These are phyloP conservation scores for Cyberlindnera mycetangii DNA, from an alignment of 805 yeast species.

Conservation along the genomic window DNA sequence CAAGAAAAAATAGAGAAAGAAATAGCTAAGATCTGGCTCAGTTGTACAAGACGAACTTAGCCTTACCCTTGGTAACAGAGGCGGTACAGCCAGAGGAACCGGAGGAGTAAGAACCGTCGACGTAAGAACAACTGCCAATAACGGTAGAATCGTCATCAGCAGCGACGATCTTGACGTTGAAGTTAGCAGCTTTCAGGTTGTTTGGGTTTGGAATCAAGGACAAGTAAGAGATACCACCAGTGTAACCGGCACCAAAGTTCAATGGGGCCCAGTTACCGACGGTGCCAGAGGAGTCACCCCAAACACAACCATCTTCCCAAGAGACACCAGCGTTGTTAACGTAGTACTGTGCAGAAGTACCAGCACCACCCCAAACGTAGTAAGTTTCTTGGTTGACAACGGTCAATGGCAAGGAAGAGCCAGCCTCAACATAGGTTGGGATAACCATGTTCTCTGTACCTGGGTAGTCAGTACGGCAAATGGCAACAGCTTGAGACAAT, in stretches of 20 bases:
- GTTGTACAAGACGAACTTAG: constrained; percentile 73
- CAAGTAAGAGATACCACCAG: constrained; percentile 65
- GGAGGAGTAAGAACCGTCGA: constrained; percentile 65
- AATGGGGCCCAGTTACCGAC: constrained; percentile 99
- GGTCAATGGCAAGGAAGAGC: constrained; percentile 61
- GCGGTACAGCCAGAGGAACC: constrained; percentile 92
- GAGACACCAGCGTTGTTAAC: constrained; percentile 96
- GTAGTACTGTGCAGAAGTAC: constrained; percentile 93
- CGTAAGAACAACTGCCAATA: constrained; percentile 77
- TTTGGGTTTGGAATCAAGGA: constrained; percentile 96
- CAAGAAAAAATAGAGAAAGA: not conserved
- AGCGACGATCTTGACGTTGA: constrained; percentile 75
- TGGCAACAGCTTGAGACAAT: constrained; percentile 65
- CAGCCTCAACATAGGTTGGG: constrained; percentile 80
- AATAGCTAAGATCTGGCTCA: constrained; percentile 2
- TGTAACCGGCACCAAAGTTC: constrained; percentile 88
- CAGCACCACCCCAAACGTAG: constrained; percentile 77
- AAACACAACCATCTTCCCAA: constrained; percentile 85
- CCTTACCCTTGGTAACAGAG: constrained; percentile 79
- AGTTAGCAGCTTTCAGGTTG: constrained; percentile 66
- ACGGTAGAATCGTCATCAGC: constrained; percentile 38
- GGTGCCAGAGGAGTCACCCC: constrained; percentile 81
- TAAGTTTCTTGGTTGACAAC: constrained; percentile 77
- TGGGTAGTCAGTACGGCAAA: constrained; percentile 98
- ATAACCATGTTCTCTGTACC: constrained; percentile 98